Conservation (phyloP, 306 rosid species). For the Oemleria cerasiformis region DNA sequence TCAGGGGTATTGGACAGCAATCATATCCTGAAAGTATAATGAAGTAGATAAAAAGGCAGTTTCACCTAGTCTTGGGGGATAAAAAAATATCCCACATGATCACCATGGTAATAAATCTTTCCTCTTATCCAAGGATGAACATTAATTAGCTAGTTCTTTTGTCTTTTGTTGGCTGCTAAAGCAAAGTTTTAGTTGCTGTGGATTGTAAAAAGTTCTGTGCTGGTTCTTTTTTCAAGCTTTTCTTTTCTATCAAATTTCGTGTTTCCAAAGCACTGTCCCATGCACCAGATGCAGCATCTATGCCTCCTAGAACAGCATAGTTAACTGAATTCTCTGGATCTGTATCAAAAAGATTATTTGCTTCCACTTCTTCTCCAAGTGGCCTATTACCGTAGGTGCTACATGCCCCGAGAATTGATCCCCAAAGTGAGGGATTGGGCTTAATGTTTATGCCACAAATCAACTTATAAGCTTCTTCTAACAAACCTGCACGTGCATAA, state of each 20-base stretch:
- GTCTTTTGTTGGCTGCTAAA: constrained; percentile 11
- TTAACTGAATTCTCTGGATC: constrained; percentile 31
- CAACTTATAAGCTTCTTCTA: constrained; percentile 30
- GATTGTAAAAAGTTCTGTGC: constrained; percentile 28
- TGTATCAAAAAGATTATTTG: constrained; percentile 23
- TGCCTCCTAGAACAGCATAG: constrained; percentile 30
- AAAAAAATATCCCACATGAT: background rate
- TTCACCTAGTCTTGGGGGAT: background rate
- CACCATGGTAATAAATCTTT: background rate
- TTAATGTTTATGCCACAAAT: constrained; percentile 19
- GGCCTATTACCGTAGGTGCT: constrained; percentile 22
- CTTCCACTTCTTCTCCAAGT: constrained; percentile 32
- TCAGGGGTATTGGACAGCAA: background rate
- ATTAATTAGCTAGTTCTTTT: background rate
- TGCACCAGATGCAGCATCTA: constrained; percentile 33
- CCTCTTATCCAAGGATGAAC: constrained; percentile 4
- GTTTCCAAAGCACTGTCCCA: constrained; percentile 33
- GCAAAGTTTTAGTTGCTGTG: background rate
- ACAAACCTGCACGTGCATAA: constrained; percentile 34
- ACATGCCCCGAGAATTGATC: constrained; percentile 38
- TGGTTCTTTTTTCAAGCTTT: constrained; percentile 28
- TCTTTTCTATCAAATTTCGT: constrained; percentile 15
- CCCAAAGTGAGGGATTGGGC: constrained; percentile 36
- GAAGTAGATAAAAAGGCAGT: background rate
- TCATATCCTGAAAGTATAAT: background rate